Base-by-base conservation (phyloP, 352 stramenopile genomes). In the Phytophthora hybrid region DNA sequence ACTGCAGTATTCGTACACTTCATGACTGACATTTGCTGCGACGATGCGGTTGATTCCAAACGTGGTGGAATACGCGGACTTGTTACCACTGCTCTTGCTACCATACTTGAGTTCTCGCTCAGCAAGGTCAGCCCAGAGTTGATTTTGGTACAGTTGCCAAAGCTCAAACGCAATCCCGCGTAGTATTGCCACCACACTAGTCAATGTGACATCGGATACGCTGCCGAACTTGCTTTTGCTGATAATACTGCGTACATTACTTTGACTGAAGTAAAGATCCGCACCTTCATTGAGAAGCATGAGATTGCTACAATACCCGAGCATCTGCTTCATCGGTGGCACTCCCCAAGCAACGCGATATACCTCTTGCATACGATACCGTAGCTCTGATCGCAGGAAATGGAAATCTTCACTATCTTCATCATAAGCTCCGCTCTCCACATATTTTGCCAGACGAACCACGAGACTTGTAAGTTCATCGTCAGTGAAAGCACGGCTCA, bases 141-240 rank as follows among this genome's bases (percentile, higher is more conserved):
- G 88, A 54, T 95, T 94, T 65, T 94, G 87, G 32, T 95, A 95
- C 9, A 89, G 56, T 21, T 94, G 78, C 88, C 88, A 95, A 1
- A 92, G 53, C 57, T 93, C 85, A 46, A 91, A 91, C 23, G 87
- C 77, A 1, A 85, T 60, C 0, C 62, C 73, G 29, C 80, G 67
- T 18, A 95, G 54, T 13, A 79, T 19, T 8, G 23, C 49, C 1
- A 79, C 80, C 18, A 87, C 63, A 5, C 56, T 29, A 26, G 39
- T 56, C 9, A 92, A 69, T 10, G 64, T 34, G 5, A 53, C n/a
- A 23, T 86, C 69, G 19, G 68, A 55, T 5, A 76, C 18, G 9
- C 32, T 53, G 10, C 31, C 26, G 0, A 31, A 7, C 1, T 32
- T 16, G 11, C 14, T 53, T 41, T 49, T 52, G 31, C 31, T 58